Evolutionary conservation across 441 rosid genomes (phyloP), one percentile per base, ranked within the genome.

Genomic region (Arabidopsis hybrid): DNA sequence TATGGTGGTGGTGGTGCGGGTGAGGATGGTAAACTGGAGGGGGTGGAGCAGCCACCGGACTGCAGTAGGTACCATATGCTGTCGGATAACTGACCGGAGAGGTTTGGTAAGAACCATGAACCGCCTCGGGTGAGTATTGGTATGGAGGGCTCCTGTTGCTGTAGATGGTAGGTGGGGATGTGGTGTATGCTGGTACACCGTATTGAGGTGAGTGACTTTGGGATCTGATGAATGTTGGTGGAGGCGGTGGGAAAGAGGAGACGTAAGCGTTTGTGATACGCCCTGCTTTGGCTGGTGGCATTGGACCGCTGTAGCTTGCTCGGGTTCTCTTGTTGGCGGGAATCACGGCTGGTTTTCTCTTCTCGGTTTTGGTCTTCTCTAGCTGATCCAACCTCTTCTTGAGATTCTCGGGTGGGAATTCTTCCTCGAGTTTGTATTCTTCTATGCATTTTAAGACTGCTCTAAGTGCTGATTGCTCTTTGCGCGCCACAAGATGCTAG

Each of bases 251-350:
- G 76, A 89, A 91, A 35, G 98, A 93, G 61, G 98, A 93, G 26
- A 93, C 98, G 5, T 91, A 91, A 5, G 96, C 98, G 62, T 91
- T 89, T 14, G 83, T 83, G 81, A 83, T 69, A 56, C 98, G 92
- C 8, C 97, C 97, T 58, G 98, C 98, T 82, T 93, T 91, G 46
- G 98, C 98, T 0, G 97, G 98, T 73, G 98, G 98, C 97, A 93
- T 91, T 40, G 97, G 95, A 52, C 96, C 94, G 7, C 85, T 89
- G 67, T 85, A 89, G 81, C 85, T 88, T 42, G 92, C 96, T 0
- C 96, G 83, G 3, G 94, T 93, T 80, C 98, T 79, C 79, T 93
- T 93, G 82, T 91, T 91, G 35, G 97, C 96, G 7, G 96, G 96
- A 43, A 83, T 81, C 1, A 86, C 81, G 59, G 80, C 86, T 35